Percentiles rank a stretch among this genome's conserved stretches.
These are phyloP conservation scores for Neostapfia colusana DNA, from an alignment of 176 grass and related monocot genomes.

Conservation along the genomic window DNA sequence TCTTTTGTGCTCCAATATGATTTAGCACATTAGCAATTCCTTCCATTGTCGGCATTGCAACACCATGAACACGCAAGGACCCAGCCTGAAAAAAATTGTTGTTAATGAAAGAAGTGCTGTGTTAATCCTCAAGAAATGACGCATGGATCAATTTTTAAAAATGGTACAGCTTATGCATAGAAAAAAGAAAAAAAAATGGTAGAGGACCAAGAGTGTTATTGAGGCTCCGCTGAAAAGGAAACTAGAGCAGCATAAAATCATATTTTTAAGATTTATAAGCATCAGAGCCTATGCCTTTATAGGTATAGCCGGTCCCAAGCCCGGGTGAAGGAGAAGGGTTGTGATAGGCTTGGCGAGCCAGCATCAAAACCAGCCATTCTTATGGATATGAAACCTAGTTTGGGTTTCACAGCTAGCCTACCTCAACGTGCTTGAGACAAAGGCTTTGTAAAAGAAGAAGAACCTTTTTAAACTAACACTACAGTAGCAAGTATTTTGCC, in stretches of 20 bases:
- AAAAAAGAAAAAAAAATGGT: not conserved
- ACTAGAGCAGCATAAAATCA: conserved; percentile 1
- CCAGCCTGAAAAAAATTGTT: conserved; percentile 60
- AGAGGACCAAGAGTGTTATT: conserved; percentile 15
- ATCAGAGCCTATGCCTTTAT: no score
- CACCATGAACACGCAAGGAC: conserved; percentile 88
- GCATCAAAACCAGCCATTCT: no score
- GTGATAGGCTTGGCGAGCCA: no score
- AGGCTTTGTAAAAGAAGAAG: no score
- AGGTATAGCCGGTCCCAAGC: no score
- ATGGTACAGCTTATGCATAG: not conserved
- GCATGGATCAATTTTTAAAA: not conserved
- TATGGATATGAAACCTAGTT: no score
- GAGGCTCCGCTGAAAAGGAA: conserved; percentile 8
- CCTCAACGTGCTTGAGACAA: no score
- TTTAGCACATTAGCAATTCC: conserved; percentile 93
- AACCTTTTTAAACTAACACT: no score
- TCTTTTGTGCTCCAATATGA: conserved; percentile 83
- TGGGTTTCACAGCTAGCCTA: no score
- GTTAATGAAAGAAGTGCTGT: not conserved
- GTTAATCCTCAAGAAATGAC: not conserved
- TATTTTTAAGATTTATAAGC: not conserved
- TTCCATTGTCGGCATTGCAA: conserved; percentile 92
- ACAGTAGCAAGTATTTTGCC: not conserved
- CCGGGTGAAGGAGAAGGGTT: no score